Evolutionary conservation across 169 alveolate genomes (phyloP).

Genomic region (Plasmodium fragile): DNA sequence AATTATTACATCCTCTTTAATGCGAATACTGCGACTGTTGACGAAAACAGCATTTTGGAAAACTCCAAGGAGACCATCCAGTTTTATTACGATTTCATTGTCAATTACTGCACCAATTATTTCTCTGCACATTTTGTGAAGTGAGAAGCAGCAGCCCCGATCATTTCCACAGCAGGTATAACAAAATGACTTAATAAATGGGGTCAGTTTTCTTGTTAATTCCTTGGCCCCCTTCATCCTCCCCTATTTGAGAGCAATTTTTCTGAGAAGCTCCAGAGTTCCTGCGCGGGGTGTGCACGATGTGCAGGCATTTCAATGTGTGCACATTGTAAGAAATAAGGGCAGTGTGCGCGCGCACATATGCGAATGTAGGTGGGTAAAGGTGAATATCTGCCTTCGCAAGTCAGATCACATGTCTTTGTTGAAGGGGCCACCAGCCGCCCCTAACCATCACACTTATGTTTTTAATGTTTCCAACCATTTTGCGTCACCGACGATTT

Average conservation of each 20-base stretch:
- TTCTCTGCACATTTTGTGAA: conserved; percentile 15
- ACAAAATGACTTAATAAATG: background rate
- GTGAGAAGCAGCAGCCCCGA: background rate
- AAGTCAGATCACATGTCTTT: too few species aligned
- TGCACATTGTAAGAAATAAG: background rate
- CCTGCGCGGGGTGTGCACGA: conserved; percentile 12
- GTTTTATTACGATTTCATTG: conserved; percentile 34
- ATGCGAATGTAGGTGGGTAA: background rate
- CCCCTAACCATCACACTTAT: background rate
- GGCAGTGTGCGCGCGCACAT: background rate
- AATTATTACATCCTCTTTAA: conserved; percentile 50
- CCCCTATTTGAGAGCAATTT: conserved; percentile 17
- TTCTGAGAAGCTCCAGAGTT: conserved; percentile 52
- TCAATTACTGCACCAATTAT: conserved; percentile 26
- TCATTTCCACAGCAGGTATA: background rate
- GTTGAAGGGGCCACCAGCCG: background rate
- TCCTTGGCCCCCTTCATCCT: background rate
- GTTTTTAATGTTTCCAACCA: background rate
- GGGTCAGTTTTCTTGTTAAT: background rate
- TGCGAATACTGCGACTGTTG: conserved; percentile 16
- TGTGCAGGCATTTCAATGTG: background rate
- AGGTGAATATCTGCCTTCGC: background rate
- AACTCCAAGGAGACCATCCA: conserved; percentile 45
- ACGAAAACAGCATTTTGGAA: conserved; percentile 12
- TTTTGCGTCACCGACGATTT: background rate